phyloP scores from a whole-genome alignment of 2,329 filamentous ascomycete species.

The Ophiostoma angusticollis region DNA sequence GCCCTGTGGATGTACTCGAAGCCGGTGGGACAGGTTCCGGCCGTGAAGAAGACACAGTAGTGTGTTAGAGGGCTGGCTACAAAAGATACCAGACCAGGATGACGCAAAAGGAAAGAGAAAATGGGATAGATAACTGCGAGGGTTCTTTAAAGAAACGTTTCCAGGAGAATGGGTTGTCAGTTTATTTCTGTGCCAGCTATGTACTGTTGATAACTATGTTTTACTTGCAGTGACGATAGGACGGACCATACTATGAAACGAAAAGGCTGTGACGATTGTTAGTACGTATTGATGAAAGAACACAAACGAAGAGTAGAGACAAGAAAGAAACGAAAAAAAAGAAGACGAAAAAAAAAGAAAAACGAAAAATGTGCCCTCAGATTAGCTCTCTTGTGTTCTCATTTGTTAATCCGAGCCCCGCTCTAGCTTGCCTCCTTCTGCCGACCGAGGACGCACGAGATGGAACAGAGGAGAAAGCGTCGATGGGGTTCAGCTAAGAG shows the following conservation, averaged over 20 bases:
- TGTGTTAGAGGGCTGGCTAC: not conserved
- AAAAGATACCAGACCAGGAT: not conserved
- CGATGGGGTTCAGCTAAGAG: constrained; percentile 3
- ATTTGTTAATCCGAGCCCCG: constrained; percentile 1
- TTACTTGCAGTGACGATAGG: too few species aligned
- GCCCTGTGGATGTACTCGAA: constrained; percentile 71
- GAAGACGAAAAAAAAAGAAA: not conserved
- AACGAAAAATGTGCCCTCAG: constrained; percentile 14
- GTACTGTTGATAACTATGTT: too few species aligned
- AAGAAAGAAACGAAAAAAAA: not conserved
- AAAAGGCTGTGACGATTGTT: too few species aligned
- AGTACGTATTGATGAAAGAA: not conserved
- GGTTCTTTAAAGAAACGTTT: too few species aligned
- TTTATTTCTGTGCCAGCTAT: too few species aligned
- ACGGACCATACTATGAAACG: too few species aligned
- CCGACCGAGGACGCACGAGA: not conserved
- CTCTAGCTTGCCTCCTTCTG: not conserved
- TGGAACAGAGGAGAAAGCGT: not conserved
- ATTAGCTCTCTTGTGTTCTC: constrained; percentile 14
- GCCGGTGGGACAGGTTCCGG: constrained; percentile 25
- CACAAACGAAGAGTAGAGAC: not conserved
- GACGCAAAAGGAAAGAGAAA: not conserved
- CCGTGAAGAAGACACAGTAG: constrained; percentile 35
- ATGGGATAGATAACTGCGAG: too few species aligned
- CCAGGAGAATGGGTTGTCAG: too few species aligned